Evolutionary conservation across 441 rosid genomes (phyloP).

Genomic region (Mallotus repandus): DNA sequence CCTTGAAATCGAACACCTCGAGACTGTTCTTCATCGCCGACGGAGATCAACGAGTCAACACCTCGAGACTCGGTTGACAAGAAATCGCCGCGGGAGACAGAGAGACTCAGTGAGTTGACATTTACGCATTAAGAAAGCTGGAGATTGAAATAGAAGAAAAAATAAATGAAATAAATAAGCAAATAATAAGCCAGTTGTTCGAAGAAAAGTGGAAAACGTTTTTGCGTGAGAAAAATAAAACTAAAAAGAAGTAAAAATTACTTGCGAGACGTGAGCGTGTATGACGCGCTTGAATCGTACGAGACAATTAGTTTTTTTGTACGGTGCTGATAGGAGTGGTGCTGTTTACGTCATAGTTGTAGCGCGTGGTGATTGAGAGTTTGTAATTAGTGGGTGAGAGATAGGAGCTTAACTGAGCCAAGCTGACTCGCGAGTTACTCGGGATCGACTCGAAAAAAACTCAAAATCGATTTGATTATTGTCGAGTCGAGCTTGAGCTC

Average conservation of each 20-base stretch:
- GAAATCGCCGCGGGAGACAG: too few relatives aligned
- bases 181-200: neutral
- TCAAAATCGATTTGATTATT: too few relatives aligned
- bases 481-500: too few relatives aligned
- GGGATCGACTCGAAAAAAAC: too few relatives aligned
- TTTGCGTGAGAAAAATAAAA: neutral
- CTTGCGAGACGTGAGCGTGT: neutral
- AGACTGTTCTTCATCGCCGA: conserved; percentile 48
- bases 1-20: conserved; percentile 62
- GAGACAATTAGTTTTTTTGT: neutral
- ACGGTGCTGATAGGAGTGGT: neutral
- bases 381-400: neutral
- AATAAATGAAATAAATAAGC: too few relatives aligned
- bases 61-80: neutral
- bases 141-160: neutral
- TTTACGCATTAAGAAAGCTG: neutral
- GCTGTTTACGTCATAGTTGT: neutral
- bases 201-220: neutral
- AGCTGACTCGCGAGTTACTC: too few relatives aligned
- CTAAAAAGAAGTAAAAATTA: neutral
- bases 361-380: neutral
- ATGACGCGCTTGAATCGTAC: neutral
- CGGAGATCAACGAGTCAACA: conserved; percentile 9
- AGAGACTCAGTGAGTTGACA: conserved; percentile 3
- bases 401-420: too few relatives aligned